Base-by-base conservation (phyloP, 1,139 yeast species). In the Fermentozyma sake region DNA sequence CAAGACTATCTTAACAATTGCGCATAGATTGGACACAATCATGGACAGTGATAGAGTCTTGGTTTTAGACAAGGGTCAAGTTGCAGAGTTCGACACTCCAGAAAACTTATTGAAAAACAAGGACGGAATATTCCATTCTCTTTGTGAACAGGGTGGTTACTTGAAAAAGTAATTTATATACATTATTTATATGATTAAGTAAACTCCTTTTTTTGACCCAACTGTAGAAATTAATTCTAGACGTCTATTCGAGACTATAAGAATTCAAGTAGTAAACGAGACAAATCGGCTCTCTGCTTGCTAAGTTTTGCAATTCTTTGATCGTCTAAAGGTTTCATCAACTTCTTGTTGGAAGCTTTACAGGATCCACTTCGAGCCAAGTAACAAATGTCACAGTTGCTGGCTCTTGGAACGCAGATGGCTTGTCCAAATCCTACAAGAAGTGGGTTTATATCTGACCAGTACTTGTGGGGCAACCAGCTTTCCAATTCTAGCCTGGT, bases 381-480 rank as follows among this genome's bases (percentile, higher is more conserved):
- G 2, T 72, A 50, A 43, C 96, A 89, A n/a, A 79, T 44, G 42
- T 79, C 89, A 52, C 96, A 89, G 37, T 80, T 70, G 23, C 75
- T 59, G 3, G 78, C 76, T 27, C 80, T 66, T 0, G 96, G 85
- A 3, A 78, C 72, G 50, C 97, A 89, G 2, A 89, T 69, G 1
- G 79, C 79, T 52, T 89, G 98, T 7, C 97, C 97, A 62, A 87
- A 89, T 4, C 97, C 96, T 4, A 89, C 97, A 9, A 89, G 54
- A 12, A 82, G 54, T 0, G 95, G 95, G 47, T 89, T 89, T 16
- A 91, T 76, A 32, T 84, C 94, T 5, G 66, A 60, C 98, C 98
- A 89, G 28, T 74, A 65, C 22, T 73, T 72, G 27, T 48, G 54
- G 0, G 95, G 93, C 8, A 89, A 57, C 93, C 95, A 84, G 14